Base-by-base conservation (phyloP, 73 alveolate genomes). In the Tetrahymena borealis region DNA sequence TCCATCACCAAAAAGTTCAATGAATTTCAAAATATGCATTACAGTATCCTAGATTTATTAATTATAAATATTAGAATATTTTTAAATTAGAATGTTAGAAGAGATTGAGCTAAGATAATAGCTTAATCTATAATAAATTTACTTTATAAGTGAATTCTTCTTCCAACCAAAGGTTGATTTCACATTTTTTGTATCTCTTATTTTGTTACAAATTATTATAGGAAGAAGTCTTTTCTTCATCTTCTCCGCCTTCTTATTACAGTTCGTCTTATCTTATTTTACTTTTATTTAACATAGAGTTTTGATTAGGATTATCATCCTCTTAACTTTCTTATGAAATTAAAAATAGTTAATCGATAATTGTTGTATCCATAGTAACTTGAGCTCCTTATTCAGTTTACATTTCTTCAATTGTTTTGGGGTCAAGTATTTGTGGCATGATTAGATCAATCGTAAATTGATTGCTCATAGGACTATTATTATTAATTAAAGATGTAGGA, bases 391-490 rank as follows among this genome's bases (percentile, higher is more conserved):
- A 35, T 35, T 85, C 60, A 39, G 90, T 60, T 40, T 39, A 38
- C 1, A 93, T 40, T 28, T 93, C 95, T 37, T 93, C 95, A 12
- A 38, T n/a, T 18, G 33, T 41, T 85, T 93, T 93, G 0, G 78
- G 90, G 39, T 93, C 95, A 3, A 85, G 32, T 78, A 93, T 40
- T 9, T 93, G 91, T 39, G 95, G 95, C 39, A 90, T 79, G 32
- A 93, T 93, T 9, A 85, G 79, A 93, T 93, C 95, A n/a, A 93
- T 39, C 10, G 95, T 93, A 85, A 93, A 93, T 85, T 93, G 79
- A 85, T 93, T 93, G 1, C 93, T 79, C 37, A 79, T 93, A 32
- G 95, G 90, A n/a, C 91, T 79, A 78, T 93, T 93, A 32, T 92
- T 92, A 79, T 93, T 79, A 11, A 93, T 92, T 9, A 93, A 40